Conservation (phyloP, 306 rosid species). For the Cicer yamashitae region DNA sequence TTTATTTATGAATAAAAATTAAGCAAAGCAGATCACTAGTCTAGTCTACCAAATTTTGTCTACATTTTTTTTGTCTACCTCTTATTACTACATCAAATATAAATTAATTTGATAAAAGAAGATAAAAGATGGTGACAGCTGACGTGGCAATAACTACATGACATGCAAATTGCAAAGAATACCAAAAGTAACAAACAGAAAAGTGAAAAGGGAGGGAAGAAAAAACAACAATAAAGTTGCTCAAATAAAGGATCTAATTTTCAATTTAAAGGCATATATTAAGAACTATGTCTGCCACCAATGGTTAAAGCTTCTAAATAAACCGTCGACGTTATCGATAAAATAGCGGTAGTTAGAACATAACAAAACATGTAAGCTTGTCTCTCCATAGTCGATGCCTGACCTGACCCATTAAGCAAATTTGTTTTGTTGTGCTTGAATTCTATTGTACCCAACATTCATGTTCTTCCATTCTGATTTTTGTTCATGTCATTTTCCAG, state of each 20-base stretch:
- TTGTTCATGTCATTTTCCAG: background rate
- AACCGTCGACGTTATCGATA: background rate
- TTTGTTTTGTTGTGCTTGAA: conserved; percentile 18
- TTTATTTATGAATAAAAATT: too few relatives aligned
- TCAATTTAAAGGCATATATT: conserved; percentile 20
- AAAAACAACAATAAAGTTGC: conserved; percentile 12
- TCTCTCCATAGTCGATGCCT: background rate
- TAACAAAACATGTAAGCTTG: conserved; percentile 33
- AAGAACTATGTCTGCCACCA: conserved; percentile 17
- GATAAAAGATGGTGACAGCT: conserved; percentile 4
- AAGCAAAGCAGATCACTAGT: too few relatives aligned
- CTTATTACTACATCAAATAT: conserved; percentile 1
- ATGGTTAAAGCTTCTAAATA: conserved; percentile 8
- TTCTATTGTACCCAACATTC: conserved; percentile 13
- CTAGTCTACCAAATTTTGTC: background rate
- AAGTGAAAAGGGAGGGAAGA: background rate
- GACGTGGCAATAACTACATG: conserved; percentile 9
- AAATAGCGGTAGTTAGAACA: conserved; percentile 31
- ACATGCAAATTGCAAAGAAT: conserved; percentile 29
- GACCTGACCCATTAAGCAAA: conserved; percentile 29
- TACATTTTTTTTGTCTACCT: background rate
- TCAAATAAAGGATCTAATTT: background rate
- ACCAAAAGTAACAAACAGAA: conserved; percentile 21
- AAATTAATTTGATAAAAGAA: conserved; percentile 16
- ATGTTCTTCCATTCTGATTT: background rate